Evolutionary conservation across 2,329 filamentous ascomycete genomes (phyloP), one percentile per base, ranked within the genome.

Genomic region (Aspergillus brasiliensis): DNA sequence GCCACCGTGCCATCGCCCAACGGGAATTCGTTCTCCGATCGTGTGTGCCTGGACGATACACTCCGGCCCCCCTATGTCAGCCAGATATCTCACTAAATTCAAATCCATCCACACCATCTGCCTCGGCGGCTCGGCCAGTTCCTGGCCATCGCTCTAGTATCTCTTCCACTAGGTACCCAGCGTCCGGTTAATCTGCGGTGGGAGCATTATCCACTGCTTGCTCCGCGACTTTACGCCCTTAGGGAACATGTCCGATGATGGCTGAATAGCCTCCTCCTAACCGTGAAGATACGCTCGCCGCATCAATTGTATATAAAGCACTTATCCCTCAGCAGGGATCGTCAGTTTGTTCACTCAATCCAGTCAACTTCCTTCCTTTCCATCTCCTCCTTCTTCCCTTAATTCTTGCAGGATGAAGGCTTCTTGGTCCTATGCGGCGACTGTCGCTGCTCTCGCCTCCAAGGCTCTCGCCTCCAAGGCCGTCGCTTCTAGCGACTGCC

Each of bases 211-310:
- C 46, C 46, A 55, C 52, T 15, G 34, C 19, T 15, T 11, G 5
- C 28, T 25, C 48, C 25, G 38, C 46, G 19, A 53, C 52, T 63
- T 56, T 55, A 61, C 59, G 61, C 52, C 25, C 60, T 62, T 64
- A 38, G 67, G 69, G 56, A 69, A 70, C 57, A 67, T 60, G 59
- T 68, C 69, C 69, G 69, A 63, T 42, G 54, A 52, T 51, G 51
- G 37, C 51, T 28, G n/a, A 56, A 49, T 42, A 17, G 42, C 27
- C 23, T 23, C 27, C 28, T 28, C 38, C 44, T 55, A 38, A 38
- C 13, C 40, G 17, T 28, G 25, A 27, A 27, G 37, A 55, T 46
- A 21, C 34, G 52, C 17, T 38, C 31, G 21, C 52, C 31, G n/a
- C 34, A 13, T 17, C 25, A 5, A 25, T 42, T 28, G 15, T 11